Conservation (phyloP, 1,139 yeast genomes). For the Hemisphaericaspora subhashii region DNA sequence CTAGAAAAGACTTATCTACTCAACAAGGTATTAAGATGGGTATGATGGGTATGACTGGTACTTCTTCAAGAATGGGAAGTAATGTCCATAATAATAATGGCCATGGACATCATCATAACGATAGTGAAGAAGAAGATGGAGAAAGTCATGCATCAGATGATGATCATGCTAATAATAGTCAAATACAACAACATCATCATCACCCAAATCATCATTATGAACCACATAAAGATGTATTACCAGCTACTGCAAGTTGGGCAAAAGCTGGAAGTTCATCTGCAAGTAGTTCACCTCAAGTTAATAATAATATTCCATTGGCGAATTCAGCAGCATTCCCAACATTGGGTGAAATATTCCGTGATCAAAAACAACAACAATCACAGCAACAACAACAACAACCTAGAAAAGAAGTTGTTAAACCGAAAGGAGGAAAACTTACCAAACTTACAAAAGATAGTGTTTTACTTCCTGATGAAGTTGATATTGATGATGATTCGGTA, state of each 20-base stretch:
- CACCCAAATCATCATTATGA: conserved; percentile 5
- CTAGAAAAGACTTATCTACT: conserved; percentile 87
- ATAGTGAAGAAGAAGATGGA: conserved; percentile 27
- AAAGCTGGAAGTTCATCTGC: conserved; percentile 31
- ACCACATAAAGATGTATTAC: conserved; percentile 33
- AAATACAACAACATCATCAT: conserved; percentile 2
- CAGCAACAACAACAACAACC: conserved; percentile 34
- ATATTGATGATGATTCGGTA: conserved; percentile 40
- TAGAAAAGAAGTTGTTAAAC: conserved; percentile 29
- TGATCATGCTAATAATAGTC: conserved; percentile 13
- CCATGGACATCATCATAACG: conserved; percentile 7
- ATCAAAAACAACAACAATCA: conserved; percentile 36
- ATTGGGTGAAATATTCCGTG: conserved; percentile 59
- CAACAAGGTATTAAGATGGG: conserved; percentile 71
- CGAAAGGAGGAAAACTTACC: conserved; percentile 24
- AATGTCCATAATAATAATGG: conserved; percentile 7
- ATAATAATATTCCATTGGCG: conserved; percentile 39
- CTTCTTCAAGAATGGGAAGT: conserved; percentile 14
- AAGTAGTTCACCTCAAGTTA: conserved; percentile 33
- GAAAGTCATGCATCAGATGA: conserved; percentile 18
- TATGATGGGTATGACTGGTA: conserved; percentile 35
- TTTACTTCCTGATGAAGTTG: conserved; percentile 39
- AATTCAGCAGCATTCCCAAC: conserved; percentile 72
- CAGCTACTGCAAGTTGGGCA: conserved; percentile 64
- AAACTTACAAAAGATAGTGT: conserved; percentile 28